These are phyloP conservation scores for Austroboletus niveus DNA, from an alignment of 1,284 basidiomycete species.

Conservation along the genomic window DNA sequence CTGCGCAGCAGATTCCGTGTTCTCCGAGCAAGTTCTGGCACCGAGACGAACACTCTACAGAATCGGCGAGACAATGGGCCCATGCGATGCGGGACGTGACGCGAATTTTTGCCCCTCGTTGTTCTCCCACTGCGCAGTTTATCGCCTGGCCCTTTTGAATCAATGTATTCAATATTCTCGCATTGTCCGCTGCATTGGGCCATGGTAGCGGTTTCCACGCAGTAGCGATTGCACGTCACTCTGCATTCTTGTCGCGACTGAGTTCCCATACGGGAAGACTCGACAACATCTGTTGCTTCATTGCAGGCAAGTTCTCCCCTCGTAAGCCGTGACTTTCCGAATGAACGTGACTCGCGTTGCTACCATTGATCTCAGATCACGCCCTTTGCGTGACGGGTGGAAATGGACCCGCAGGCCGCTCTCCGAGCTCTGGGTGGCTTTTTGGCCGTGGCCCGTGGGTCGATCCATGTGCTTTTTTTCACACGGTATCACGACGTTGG, in stretches of 20 bases:
- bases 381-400: conserved; percentile 3
- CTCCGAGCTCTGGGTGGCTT: neutral
- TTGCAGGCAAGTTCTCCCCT: conserved; percentile 5
- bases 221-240: conserved; percentile 6
- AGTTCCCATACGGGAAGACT: conserved; percentile 8
- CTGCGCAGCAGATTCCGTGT: conserved; percentile 11
- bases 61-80: conserved; percentile 1
- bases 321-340: neutral
- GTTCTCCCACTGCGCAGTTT: neutral
- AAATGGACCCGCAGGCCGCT: neutral
- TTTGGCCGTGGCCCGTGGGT: neutral
- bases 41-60: conserved; percentile 3
- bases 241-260: conserved; percentile 15
- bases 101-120: neutral
- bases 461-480: conserved; percentile 1
- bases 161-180: conserved; percentile 14
- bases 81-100: conserved; percentile 9
- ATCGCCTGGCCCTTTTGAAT: conserved; percentile 7
- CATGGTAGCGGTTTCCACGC: conserved; percentile 14
- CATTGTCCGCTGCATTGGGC: conserved; percentile 26
- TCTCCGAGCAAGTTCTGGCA: neutral
- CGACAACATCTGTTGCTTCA: neutral
- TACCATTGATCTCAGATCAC: conserved; percentile 4
- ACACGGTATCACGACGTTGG: conserved; percentile 5
- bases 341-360: conserved; percentile 9